Evolutionary conservation across 306 rosid species (phyloP).

Genomic region (Vigna angularis): DNA sequence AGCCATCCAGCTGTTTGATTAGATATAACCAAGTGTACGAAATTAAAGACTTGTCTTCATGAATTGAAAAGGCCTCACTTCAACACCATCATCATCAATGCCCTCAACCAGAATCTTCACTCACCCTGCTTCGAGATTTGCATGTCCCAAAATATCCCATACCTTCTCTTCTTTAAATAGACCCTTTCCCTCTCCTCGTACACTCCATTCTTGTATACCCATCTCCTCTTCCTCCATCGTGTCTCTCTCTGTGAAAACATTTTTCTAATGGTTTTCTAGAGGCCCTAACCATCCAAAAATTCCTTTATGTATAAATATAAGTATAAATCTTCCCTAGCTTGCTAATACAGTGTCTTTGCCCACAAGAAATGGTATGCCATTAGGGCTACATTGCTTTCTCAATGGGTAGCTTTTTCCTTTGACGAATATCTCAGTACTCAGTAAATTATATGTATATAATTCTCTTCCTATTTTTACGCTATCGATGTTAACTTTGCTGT

Average conservation of each 20-base stretch:
- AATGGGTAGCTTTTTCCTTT: too few relatives aligned
- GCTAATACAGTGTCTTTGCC: too few relatives aligned
- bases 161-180: constrained; percentile 3
- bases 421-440: too few relatives aligned
- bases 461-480: too few relatives aligned
- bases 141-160: constrained; percentile 49
- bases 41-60: constrained; percentile 41
- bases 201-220: neutral
- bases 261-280: neutral
- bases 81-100: constrained; percentile 29
- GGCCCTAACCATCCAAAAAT: constrained; percentile 2
- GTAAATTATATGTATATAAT: too few relatives aligned
- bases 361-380: too few relatives aligned
- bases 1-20: constrained; percentile 66
- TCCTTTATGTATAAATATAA: neutral
- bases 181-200: constrained; percentile 44
- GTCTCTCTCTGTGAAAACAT: too few relatives aligned
- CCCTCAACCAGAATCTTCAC: constrained; percentile 55
- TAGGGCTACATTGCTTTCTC: too few relatives aligned
- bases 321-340: neutral
- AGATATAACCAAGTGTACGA: constrained; percentile 45
- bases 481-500: neutral
- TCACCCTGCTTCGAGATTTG: constrained; percentile 47
- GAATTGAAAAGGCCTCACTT: constrained; percentile 45
- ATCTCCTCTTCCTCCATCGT: too few relatives aligned